Evolutionary conservation across 129 eudicot genomes (phyloP), one percentile per base, ranked within the genome.

Genomic region (Chrysanthemum lavandulifolium): DNA sequence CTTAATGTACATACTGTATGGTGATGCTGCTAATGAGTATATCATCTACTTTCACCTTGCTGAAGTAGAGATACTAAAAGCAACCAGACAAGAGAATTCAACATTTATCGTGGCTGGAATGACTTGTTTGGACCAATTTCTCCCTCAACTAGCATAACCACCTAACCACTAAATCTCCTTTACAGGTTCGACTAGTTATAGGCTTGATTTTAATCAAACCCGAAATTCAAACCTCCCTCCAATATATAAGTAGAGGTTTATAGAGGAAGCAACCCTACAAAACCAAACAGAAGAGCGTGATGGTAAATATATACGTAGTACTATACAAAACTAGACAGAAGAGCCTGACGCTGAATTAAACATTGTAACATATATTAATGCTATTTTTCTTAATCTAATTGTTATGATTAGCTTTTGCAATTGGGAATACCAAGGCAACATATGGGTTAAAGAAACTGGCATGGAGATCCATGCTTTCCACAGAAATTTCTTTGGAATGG

Each of bases 381-480:
- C 29, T 65, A 13, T 19, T 15, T 3, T 0, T 12, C 62, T 15
- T 7, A 27, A 10, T 45, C 25, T 19, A 12, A 14, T 63, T 12
- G 3, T 31, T 0, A 56, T n/a, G 16, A 51, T 56, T 43, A 83
- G 87, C 71, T 54, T 67, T 61, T 1, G 76, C 81, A 3, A 75
- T 83, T 5, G 13, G 60, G 69, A 56, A 53, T 60, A 73, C 65
- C 73, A 82, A 82, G 73, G 61, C 86, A 50, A 50, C 13, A 0
- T 82, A 78, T n/a, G 50, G 31, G n/a, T 8, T 73, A 45, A 69
- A 64, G 63, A 65, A 59, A 68, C 73, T 78, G 86, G 86, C 82
- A 78, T 78, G 86, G 82, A n/a, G 82, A 82, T 82, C 82, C 82
- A n/a, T 57, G 62, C 6, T 25, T 15, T 57, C 62, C 62, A 5